Conservation (phyloP, 139 green algal genomes). For the Micromonas commoda region DNA sequence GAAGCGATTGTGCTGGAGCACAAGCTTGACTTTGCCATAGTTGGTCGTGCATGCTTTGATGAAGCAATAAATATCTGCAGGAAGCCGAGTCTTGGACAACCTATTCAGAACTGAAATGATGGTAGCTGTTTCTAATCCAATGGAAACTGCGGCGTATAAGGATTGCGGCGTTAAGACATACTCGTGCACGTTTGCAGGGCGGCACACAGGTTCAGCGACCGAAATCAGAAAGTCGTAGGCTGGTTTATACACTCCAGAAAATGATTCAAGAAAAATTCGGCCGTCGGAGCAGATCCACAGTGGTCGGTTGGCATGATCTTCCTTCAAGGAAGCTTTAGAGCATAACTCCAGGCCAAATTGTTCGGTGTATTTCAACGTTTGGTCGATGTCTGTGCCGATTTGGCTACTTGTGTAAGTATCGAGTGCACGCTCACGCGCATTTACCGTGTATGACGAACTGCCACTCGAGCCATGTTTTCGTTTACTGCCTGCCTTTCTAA, state of each 20-base stretch:
- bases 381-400: no score
- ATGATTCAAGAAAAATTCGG: conserved; percentile 94
- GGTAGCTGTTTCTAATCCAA: conserved; percentile 83
- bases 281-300: conserved; percentile 94
- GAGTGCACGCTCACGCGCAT: no score
- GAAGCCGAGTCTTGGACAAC: conserved; percentile 69
- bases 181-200: conserved; percentile 82
- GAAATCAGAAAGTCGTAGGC: conserved; percentile 98
- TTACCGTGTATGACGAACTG: no score
- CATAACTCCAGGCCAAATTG: no score
- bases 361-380: no score
- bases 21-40: conserved; percentile 94
- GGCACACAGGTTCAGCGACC: conserved; percentile 62
- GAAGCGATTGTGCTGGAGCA: conserved; percentile 90
- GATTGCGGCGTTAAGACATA: conserved; percentile 93
- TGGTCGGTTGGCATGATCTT: conserved; percentile 78
- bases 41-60: conserved; percentile 80
- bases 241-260: conserved; percentile 88
- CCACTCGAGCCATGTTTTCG: no score
- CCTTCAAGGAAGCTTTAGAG: no score
- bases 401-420: no score
- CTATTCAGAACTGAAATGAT: conserved; percentile 84
- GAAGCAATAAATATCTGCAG: conserved; percentile 66
- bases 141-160: conserved; percentile 92
- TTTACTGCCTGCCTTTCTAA: no score